These are phyloP conservation scores for Gillenia trifoliata DNA, from an alignment of 306 rosid species.

Conservation along the genomic window DNA sequence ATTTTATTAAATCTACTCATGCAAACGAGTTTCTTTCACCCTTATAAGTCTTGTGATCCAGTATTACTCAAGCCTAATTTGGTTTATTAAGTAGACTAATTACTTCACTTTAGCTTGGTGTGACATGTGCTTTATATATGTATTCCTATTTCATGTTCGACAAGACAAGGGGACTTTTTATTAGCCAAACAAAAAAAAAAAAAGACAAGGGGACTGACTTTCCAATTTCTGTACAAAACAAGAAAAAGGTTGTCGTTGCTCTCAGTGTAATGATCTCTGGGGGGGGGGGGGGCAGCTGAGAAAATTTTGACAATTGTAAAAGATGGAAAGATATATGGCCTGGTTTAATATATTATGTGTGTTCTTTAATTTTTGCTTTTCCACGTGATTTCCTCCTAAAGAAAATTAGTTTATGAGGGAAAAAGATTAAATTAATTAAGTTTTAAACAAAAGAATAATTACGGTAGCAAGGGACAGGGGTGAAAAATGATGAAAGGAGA, in stretches of 20 bases:
- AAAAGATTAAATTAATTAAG: not conserved
- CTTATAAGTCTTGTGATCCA: not conserved
- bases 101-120: not conserved
- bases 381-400: conserved; percentile 29
- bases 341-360: not conserved
- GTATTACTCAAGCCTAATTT: not conserved
- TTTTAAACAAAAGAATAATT: too few species aligned
- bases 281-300: not conserved
- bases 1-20: not conserved
- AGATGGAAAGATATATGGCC: not conserved
- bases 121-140: too few species aligned
- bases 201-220: not conserved
- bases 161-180: not conserved
- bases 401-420: not conserved
- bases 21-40: not conserved
- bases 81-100: not conserved
- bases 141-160: not conserved
- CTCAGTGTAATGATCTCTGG: not conserved
- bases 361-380: conserved; percentile 22
- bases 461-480: not conserved
- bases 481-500: conserved; percentile 12
- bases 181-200: too few species aligned
- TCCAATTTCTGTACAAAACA: not conserved
- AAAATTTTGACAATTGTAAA: conserved; percentile 5
- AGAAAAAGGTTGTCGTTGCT: not conserved